Evolutionary conservation across 2,329 filamentous ascomycete species (phyloP).

Genomic region (Periconia sp.): DNA sequence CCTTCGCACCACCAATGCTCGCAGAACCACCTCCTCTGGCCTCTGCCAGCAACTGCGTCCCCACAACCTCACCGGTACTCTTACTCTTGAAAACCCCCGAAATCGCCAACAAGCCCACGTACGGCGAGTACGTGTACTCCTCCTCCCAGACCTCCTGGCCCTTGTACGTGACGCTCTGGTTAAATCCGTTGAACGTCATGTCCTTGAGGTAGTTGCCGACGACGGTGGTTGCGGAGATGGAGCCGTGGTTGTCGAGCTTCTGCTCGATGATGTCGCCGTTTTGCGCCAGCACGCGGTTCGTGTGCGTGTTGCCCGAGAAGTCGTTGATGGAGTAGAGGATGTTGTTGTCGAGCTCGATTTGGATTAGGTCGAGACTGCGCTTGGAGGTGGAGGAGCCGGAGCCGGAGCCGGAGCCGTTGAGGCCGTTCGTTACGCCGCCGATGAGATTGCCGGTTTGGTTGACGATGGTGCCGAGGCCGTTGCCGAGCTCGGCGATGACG

Average conservation of each 20-base stretch:
- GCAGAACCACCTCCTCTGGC: slow-evolving; percentile 56
- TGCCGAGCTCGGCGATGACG: slow-evolving; percentile 58
- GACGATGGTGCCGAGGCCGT: slow-evolving; percentile 53
- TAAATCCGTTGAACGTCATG: slow-evolving; percentile 60
- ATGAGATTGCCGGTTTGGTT: slow-evolving; percentile 39
- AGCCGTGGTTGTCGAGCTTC: slow-evolving; percentile 57
- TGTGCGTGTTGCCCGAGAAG: slow-evolving; percentile 56
- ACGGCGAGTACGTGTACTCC: slow-evolving; percentile 58
- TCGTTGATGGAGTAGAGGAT: slow-evolving; percentile 64
- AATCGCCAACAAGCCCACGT: slow-evolving; percentile 49
- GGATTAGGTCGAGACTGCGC: slow-evolving; percentile 32
- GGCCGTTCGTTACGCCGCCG: slow-evolving; percentile 22
- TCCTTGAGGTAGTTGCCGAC: slow-evolving; percentile 55
- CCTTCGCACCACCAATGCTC: slow-evolving; percentile 47
- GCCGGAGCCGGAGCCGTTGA: slow-evolving; percentile 2
- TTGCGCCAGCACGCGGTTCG: slow-evolving; percentile 59
- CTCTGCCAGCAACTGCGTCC: slow-evolving; percentile 57
- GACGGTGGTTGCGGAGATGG: slow-evolving; percentile 45
- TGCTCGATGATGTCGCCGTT: slow-evolving; percentile 59
- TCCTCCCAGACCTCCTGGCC: slow-evolving; percentile 53
- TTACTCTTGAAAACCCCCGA: slow-evolving; percentile 55
- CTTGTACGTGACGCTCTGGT: slow-evolving; percentile 41
- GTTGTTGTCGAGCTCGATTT: slow-evolving; percentile 57
- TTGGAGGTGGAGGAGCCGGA: slow-evolving; percentile 20
- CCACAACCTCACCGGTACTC: slow-evolving; percentile 50